Evolutionary conservation across 257 asterid genomes (phyloP).

Genomic region (Gentiana straminea): DNA sequence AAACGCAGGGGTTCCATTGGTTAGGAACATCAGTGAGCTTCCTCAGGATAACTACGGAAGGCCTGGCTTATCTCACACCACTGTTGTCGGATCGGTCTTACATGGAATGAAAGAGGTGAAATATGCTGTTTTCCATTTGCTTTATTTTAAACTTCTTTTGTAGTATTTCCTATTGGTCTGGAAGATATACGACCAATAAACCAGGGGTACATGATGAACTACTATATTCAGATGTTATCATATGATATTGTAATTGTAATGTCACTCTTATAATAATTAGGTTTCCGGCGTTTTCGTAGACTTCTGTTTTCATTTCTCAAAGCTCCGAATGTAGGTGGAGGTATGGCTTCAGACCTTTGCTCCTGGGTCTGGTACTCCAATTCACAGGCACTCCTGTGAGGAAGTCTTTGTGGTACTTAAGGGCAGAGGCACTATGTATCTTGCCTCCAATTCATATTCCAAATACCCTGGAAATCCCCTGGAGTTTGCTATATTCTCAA

Average conservation of each 20-base stretch:
- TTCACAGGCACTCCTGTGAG: conserved; percentile 94
- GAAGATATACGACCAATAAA: not conserved
- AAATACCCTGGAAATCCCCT: conserved; percentile 65
- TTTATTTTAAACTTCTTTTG: not conserved
- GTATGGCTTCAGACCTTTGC: conserved; percentile 92
- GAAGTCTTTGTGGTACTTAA: conserved; percentile 69
- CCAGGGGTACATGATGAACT: not conserved
- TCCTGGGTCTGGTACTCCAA: conserved; percentile 72
- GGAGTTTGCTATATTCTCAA: conserved; percentile 50
- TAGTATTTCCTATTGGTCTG: not conserved
- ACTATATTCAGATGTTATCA: not conserved
- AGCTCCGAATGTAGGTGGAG: conserved; percentile 47
- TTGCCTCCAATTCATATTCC: conserved; percentile 51
- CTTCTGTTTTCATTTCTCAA: not conserved
- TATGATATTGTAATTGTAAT: not conserved
- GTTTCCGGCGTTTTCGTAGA: not conserved
- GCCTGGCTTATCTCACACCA: conserved; percentile 76
- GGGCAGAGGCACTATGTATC: conserved; percentile 79
- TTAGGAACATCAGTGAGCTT: conserved; percentile 68
- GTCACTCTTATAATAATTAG: not conserved
- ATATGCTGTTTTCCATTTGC: not conserved
- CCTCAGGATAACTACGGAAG: conserved; percentile 58
- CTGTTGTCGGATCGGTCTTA: conserved; percentile 66
- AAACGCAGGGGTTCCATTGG: conserved; percentile 34
- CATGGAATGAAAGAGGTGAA: conserved; percentile 84